Conservation (phyloP, 2,329 filamentous ascomycete genomes). For the Fusarium sp. region DNA sequence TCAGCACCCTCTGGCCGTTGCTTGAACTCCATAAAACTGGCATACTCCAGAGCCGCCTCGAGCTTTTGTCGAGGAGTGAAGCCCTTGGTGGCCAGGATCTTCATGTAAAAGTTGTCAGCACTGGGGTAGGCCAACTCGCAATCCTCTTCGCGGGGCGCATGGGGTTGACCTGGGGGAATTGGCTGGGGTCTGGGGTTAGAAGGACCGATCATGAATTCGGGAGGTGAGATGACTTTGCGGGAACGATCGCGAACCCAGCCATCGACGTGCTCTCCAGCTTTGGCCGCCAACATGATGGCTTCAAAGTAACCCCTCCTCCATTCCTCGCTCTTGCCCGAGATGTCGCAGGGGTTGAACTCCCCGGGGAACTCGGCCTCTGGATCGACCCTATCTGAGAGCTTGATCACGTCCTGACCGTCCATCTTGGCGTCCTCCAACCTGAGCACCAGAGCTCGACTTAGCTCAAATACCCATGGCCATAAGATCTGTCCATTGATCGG, state of each 20-base stretch:
- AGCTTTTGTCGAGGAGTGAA: slow-evolving; percentile 81
- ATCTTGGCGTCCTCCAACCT: slow-evolving; percentile 72
- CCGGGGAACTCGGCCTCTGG: slow-evolving; percentile 71
- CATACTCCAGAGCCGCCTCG: slow-evolving; percentile 82
- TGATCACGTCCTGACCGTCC: slow-evolving; percentile 71
- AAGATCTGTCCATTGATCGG: slow-evolving; percentile 63
- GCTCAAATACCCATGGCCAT: slow-evolving; percentile 72
- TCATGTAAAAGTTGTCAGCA: slow-evolving; percentile 81
- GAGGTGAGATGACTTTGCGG: slow-evolving; percentile 71
- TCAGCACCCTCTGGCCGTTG: slow-evolving; percentile 68
- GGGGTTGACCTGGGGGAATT: slow-evolving; percentile 67
- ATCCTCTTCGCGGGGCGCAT: slow-evolving; percentile 75
- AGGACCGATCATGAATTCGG: slow-evolving; percentile 77
- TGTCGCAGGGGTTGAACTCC: slow-evolving; percentile 69
- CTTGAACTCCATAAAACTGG: slow-evolving; percentile 84
- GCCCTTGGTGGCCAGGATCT: slow-evolving; percentile 80
- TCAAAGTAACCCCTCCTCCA: slow-evolving; percentile 90
- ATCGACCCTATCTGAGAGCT: slow-evolving; percentile 68
- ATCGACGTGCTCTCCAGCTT: slow-evolving; percentile 80
- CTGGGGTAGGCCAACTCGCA: slow-evolving; percentile 72
- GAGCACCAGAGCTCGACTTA: slow-evolving; percentile 65
- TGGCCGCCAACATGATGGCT: slow-evolving; percentile 77
- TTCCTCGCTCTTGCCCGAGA: slow-evolving; percentile 76
- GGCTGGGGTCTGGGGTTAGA: slow-evolving; percentile 83
- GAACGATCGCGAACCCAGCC: slow-evolving; percentile 76